A percentile compares a stretch with the other conserved stretches of the same genome.
These are phyloP conservation scores for Colletotrichum sojae DNA, from an alignment of 2,329 filamentous ascomycete species.

Conservation along the genomic window DNA sequence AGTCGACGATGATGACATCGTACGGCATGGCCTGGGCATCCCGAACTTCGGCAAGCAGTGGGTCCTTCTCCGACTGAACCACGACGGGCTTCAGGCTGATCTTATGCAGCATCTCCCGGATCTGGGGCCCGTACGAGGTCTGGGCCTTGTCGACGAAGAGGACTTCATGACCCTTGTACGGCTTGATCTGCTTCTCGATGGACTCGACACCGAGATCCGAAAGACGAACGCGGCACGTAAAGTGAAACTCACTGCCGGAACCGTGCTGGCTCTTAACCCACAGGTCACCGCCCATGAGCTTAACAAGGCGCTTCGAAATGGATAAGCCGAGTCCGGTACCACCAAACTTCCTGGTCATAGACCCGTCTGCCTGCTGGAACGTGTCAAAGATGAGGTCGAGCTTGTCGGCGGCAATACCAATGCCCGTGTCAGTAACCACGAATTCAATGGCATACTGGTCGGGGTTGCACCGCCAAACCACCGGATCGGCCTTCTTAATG, in stretches of 20 bases:
- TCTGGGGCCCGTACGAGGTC: constrained; percentile 82
- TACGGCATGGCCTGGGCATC: constrained; percentile 77
- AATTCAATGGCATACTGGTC: constrained; percentile 96
- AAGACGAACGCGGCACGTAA: constrained; percentile 91
- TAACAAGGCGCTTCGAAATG: constrained; percentile 95
- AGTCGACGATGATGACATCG: constrained; percentile 96
- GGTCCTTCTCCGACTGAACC: constrained; percentile 83
- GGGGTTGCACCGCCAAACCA: constrained; percentile 74
- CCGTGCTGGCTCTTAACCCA: constrained; percentile 96
- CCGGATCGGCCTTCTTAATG: constrained; percentile 79
- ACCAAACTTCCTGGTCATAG: constrained; percentile 95
- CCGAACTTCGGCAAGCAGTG: constrained; percentile 66
- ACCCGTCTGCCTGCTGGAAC: constrained; percentile 98
- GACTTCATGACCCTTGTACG: constrained; percentile 94
- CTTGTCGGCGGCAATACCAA: constrained; percentile 96
- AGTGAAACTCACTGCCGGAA: constrained; percentile 94
- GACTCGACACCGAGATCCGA: constrained; percentile 83
- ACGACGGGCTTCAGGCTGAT: constrained; percentile 87
- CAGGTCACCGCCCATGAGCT: constrained; percentile 95
- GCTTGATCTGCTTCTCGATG: constrained; percentile 86
- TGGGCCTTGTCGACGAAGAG: constrained; percentile 94
- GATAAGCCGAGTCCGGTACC: constrained; percentile 94
- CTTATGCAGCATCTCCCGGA: constrained; percentile 81
- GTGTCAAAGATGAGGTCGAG: constrained; percentile 98
- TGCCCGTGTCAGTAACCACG: constrained; percentile 94